Evolutionary conservation across 306 rosid genomes (phyloP).

Genomic region (Glycine latifolia): DNA sequence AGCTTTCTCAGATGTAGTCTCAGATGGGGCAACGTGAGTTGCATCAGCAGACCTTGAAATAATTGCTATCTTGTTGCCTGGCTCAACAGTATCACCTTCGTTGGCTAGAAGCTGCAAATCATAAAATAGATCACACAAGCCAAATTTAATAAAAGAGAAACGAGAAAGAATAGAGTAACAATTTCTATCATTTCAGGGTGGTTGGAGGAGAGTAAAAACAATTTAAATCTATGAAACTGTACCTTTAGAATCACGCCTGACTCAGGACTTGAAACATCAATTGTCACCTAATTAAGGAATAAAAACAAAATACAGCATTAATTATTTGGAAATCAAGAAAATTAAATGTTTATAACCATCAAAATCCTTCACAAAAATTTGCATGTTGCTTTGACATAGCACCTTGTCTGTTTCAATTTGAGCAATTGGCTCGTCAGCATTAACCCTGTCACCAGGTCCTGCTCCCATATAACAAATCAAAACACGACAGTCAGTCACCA

Average conservation of each 20-base stretch:
- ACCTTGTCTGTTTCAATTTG: constrained; percentile 94
- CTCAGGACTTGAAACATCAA: constrained; percentile 87
- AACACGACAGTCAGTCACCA: constrained; percentile 41
- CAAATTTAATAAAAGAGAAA: constrained; percentile 29
- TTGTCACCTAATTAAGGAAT: constrained; percentile 68
- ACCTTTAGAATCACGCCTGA: constrained; percentile 81
- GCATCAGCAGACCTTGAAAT: constrained; percentile 85
- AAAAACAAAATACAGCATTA: constrained; percentile 28
- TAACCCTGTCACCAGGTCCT: constrained; percentile 82
- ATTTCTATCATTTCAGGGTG: not conserved
- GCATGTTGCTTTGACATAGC: constrained; percentile 30
- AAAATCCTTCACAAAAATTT: constrained; percentile 40
- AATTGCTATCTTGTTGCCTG: constrained; percentile 85
- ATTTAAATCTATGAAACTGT: not conserved
- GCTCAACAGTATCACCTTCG: constrained; percentile 91
- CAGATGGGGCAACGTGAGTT: constrained; percentile 79
- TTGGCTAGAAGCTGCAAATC: constrained; percentile 69
- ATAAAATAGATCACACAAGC: constrained; percentile 33
- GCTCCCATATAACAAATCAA: constrained; percentile 47
- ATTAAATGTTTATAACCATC: constrained; percentile 1
- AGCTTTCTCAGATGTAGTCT: constrained; percentile 58
- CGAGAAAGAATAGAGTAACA: not conserved
- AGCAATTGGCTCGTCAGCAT: constrained; percentile 82
- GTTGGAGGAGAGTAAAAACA: too few relatives aligned
- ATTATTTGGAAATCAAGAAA: constrained; percentile 22